Evolutionary conservation across 2,329 filamentous ascomycete genomes (phyloP).

Genomic region (Thielaviopsis ethacetica): DNA sequence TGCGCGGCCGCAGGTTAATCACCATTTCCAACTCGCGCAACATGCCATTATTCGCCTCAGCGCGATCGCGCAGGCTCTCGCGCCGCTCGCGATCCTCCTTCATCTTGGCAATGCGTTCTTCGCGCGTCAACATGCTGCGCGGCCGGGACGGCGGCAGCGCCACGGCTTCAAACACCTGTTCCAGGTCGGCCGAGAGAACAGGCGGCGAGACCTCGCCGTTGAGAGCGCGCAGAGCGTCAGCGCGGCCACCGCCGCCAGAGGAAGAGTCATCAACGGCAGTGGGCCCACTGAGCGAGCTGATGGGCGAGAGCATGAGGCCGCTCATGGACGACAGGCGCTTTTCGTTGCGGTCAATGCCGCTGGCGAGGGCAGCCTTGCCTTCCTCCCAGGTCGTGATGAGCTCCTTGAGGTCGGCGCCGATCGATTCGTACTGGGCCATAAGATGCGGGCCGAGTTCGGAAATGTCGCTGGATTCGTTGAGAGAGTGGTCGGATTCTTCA

Average conservation of each 20-base stretch:
- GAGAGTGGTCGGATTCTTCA: constrained; percentile 68
- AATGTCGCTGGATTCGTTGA: constrained; percentile 58
- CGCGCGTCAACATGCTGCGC: constrained; percentile 56
- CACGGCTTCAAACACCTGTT: constrained; percentile 82
- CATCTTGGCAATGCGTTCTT: constrained; percentile 77
- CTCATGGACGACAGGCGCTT: constrained; percentile 49
- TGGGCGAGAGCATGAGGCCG: constrained; percentile 33
- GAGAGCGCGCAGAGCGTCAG: constrained; percentile 56
- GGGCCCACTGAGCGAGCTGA: constrained; percentile 49
- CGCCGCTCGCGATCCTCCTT: constrained; percentile 70
- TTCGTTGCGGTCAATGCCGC: constrained; percentile 68
- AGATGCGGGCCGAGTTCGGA: constrained; percentile 63
- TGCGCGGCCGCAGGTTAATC: constrained; percentile 41
- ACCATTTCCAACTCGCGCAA: constrained; percentile 83
- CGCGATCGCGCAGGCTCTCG: constrained; percentile 52
- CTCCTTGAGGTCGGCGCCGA: constrained; percentile 70
- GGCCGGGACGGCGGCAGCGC: constrained; percentile 54
- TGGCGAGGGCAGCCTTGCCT: constrained; percentile 66
- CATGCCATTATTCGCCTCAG: constrained; percentile 77
- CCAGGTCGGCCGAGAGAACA: constrained; percentile 36
- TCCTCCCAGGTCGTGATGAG: constrained; percentile 75
- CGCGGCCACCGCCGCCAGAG: constrained; percentile 18
- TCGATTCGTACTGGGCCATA: constrained; percentile 84
- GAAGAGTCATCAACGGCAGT: constrained; percentile 39
- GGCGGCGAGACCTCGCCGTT: constrained; percentile 49